Percentiles rank a stretch among this genome's conserved stretches.
Evolutionary conservation across 257 asterid species (phyloP).

Genomic region (Leonotis leonurus): DNA sequence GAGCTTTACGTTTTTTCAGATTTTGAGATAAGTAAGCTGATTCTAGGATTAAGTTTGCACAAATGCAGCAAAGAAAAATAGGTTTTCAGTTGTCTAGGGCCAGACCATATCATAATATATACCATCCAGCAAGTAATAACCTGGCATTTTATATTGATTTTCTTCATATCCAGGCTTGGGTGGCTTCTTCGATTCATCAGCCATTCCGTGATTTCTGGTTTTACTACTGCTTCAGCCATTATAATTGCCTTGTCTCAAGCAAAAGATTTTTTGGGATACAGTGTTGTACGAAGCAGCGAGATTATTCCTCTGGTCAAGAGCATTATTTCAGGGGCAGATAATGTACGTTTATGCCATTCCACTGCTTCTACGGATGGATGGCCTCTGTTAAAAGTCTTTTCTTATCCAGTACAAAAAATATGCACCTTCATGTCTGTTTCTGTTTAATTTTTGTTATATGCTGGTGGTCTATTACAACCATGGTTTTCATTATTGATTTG

Average conservation of each 20-base stretch:
- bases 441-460: neutral
- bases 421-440: slow-evolving; percentile 4
- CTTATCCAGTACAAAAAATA: slow-evolving; percentile 3
- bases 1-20: slow-evolving; percentile 4
- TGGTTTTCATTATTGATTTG: neutral
- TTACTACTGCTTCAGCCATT: slow-evolving; percentile 98
- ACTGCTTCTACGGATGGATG: neutral
- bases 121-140: slow-evolving; percentile 3
- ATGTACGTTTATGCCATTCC: slow-evolving; percentile 42
- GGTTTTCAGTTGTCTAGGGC: slow-evolving; percentile 4
- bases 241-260: slow-evolving; percentile 96
- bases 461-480: slow-evolving; percentile 20
- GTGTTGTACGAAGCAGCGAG: slow-evolving; percentile 88
- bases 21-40: neutral
- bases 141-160: slow-evolving; percentile 22
- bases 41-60: slow-evolving; percentile 3
- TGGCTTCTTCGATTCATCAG: slow-evolving; percentile 99
- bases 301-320: slow-evolving; percentile 79
- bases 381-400: neutral
- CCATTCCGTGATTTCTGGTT: slow-evolving; percentile 99
- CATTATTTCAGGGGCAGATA: slow-evolving; percentile 72
- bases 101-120: slow-evolving; percentile 7
- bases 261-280: slow-evolving; percentile 93
- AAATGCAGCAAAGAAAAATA: slow-evolving; percentile 4
- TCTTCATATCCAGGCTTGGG: slow-evolving; percentile 71